A percentile compares a stretch with the other conserved stretches of the same genome.
Evolutionary conservation across 2,329 filamentous ascomycete species (phyloP).

Genomic region (Phoma sp.): DNA sequence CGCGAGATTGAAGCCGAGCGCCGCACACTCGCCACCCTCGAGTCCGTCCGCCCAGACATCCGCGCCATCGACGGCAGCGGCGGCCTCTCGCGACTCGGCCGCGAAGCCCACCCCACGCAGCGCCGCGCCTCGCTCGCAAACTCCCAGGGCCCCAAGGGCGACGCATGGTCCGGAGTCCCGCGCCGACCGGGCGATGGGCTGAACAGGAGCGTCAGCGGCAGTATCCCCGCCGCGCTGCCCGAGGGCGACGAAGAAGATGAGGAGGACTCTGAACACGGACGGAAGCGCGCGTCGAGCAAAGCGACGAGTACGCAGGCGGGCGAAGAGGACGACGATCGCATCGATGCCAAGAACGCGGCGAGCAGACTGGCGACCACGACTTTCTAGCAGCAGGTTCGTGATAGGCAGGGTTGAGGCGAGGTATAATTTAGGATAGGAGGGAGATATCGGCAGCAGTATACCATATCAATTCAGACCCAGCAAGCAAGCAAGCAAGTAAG

Average conservation of each 20-base stretch:
- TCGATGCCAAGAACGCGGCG: constrained; percentile 95
- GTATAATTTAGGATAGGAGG: not conserved
- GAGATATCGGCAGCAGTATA: not conserved
- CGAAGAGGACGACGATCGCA: constrained; percentile 89
- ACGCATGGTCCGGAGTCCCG: constrained; percentile 95
- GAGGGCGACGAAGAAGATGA: constrained; percentile 67
- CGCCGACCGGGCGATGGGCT: constrained; percentile 76
- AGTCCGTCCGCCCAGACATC: constrained; percentile 91
- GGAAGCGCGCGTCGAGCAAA: constrained; percentile 57
- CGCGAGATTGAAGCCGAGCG: constrained; percentile 96
- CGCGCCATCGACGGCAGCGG: constrained; percentile 90
- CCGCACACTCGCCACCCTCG: constrained; percentile 88
- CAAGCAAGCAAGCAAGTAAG: too few relatives aligned
- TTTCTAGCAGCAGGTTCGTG: constrained; percentile 62
- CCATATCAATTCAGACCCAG: not conserved
- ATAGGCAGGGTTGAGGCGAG: constrained; percentile 11
- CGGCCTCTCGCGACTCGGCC: constrained; percentile 85
- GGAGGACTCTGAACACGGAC: constrained; percentile 55
- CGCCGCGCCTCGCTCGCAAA: constrained; percentile 80
- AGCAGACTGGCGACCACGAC: constrained; percentile 93
- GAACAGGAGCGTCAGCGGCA: constrained; percentile 77
- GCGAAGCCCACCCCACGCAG: constrained; percentile 79
- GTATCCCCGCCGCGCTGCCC: constrained; percentile 63
- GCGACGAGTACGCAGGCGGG: constrained; percentile 64
- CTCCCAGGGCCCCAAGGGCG: constrained; percentile 95